These are phyloP conservation scores for Leptoxyphium fumago DNA, from an alignment of 2,329 filamentous ascomycete genomes.

Conservation along the genomic window DNA sequence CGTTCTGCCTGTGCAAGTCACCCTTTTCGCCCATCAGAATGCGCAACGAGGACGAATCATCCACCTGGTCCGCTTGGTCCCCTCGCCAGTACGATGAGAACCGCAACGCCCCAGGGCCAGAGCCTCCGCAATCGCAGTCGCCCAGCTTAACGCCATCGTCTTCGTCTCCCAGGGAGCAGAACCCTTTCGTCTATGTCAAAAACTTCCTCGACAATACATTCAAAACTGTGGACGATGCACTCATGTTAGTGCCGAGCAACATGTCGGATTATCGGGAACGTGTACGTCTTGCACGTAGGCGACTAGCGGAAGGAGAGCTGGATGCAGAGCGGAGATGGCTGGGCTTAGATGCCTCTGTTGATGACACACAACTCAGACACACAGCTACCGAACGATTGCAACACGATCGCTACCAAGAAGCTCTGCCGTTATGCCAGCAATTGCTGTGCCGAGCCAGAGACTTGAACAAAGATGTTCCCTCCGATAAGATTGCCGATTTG, in stretches of 20 bases:
- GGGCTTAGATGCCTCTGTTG: constrained; percentile 9
- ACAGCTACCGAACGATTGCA: neutral
- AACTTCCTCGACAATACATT: constrained; percentile 46
- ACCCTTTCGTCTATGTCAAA: constrained; percentile 47
- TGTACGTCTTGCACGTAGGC: constrained; percentile 12
- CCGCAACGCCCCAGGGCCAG: neutral
- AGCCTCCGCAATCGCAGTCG: constrained; percentile 1
- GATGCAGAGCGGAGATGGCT: constrained; percentile 16
- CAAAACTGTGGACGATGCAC: constrained; percentile 28
- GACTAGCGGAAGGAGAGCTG: constrained; percentile 9
- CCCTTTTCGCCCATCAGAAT: neutral
- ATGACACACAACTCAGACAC: constrained; percentile 8
- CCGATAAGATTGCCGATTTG: constrained; percentile 12
- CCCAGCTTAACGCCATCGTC: neutral
- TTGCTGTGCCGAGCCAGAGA: constrained; percentile 12
- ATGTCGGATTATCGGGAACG: constrained; percentile 20
- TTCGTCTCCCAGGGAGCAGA: constrained; percentile 22
- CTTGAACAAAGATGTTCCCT: constrained; percentile 12
- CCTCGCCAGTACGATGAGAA: neutral
- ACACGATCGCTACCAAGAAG: neutral
- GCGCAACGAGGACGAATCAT: neutral
- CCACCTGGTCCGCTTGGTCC: neutral
- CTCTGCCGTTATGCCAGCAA: constrained; percentile 1
- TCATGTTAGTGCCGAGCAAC: constrained; percentile 37
- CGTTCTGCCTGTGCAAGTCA: neutral